Percentiles rank a stretch among this genome's conserved stretches.
These are phyloP conservation scores for Prunella vulgaris DNA, from an alignment of 257 asterid species.

Conservation along the genomic window DNA sequence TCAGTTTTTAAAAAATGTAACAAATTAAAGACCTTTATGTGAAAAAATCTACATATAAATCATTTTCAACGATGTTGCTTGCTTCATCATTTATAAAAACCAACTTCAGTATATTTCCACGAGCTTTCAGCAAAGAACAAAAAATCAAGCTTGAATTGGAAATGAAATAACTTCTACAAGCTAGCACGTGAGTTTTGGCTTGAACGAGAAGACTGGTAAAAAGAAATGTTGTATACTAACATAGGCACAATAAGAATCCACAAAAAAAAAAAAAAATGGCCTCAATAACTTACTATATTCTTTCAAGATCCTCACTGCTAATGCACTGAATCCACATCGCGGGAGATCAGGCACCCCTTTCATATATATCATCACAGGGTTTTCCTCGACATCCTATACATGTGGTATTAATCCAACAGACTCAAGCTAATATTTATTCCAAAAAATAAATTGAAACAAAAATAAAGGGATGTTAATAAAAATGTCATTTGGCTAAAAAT, in stretches of 20 bases:
- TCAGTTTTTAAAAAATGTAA: slow-evolving; percentile 6
- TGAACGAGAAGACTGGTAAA: background rate
- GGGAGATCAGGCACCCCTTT: slow-evolving; percentile 89
- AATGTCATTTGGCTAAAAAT: background rate
- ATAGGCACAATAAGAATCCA: background rate
- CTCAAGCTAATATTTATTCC: background rate
- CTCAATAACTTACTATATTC: slow-evolving; percentile 64
- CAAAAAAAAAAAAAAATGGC: background rate
- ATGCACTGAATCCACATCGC: slow-evolving; percentile 91
- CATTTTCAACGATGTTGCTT: background rate
- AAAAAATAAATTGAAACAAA: background rate
- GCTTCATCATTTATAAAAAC: background rate
- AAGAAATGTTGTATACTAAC: background rate
- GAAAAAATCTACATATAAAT: background rate
- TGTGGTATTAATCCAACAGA: slow-evolving; percentile 22
- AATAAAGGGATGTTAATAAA: background rate
- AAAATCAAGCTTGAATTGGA: background rate
- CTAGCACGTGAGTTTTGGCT: background rate
- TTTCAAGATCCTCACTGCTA: slow-evolving; percentile 81
- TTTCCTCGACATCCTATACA: slow-evolving; percentile 81
- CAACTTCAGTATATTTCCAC: background rate
- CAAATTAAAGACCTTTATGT: background rate
- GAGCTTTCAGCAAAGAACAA: background rate
- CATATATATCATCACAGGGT: slow-evolving; percentile 97
- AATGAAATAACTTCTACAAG: slow-evolving; percentile 1